Base-by-base conservation (phyloP, 495 filamentous ascomycete species). In the Sporormia fimetaria region DNA sequence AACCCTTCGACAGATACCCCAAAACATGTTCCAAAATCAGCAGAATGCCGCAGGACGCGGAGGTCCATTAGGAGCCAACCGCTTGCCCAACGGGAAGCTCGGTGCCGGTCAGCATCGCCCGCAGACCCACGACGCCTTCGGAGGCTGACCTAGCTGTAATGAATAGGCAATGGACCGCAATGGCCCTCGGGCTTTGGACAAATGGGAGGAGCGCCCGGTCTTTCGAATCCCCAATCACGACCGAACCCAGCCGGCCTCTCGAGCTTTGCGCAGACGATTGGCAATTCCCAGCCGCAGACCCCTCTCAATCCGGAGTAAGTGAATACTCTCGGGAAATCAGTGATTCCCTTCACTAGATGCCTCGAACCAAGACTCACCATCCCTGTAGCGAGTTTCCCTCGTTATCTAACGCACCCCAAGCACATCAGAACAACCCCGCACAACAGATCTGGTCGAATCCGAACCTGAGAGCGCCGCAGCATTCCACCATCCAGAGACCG, bases 231-330 rank as follows among this genome's bases (percentile, higher is more conserved):
- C 57, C 76, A 75, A 64, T 62, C 79, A 63, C 63, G 78, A 66
- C 62, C 74, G 65, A 66, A 70, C 41, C 56, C 59, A 34, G 68
- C 69, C 60, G 64, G 65, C 5, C 67, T 76, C 56, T 67, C 72
- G 21, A 87, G 78, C 51, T 92, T 90, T 61, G 84, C 84, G 40
- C 83, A 88, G 59, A 84, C 79, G 54, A 68, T 90, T 51, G 75
- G 75, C 43, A 79, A 74, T 10, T 83, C 81, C 10, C 84, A 90
- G 56, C 72, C 81, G 33, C 66, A 74, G 28, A 77, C 81, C 33
- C 75, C 82, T 26, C 58, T 90, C 45, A 83, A 90, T 61, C 66
- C 80, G 21, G 84, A 81, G 84, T 88, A 74, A 77, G 83, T 83
- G 36, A 41, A 38, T 26, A 17, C 3, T 3, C 10, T 34, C 9